phyloP scores from a whole-genome alignment of 1,139 yeast species.

The Suhomyces kunorum region DNA sequence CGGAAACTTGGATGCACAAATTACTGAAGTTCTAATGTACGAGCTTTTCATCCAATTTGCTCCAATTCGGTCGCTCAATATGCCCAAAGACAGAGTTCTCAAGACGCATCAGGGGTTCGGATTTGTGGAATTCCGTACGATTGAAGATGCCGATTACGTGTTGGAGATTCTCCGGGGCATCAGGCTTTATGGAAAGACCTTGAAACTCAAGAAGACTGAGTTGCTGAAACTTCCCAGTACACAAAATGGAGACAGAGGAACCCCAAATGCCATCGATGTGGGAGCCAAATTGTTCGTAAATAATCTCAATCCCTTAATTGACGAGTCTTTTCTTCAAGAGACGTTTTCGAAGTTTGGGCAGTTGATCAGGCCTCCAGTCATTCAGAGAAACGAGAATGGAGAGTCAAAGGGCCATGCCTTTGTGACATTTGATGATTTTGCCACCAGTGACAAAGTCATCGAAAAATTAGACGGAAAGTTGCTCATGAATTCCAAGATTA shows the following conservation, averaged over 20 bases:
- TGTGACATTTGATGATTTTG: conserved; percentile 59
- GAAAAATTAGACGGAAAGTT: conserved; percentile 67
- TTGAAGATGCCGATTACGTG: conserved; percentile 72
- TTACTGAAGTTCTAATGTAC: conserved; percentile 65
- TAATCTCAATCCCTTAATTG: conserved; percentile 69
- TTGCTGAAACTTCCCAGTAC: conserved; percentile 14
- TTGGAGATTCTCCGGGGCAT: conserved; percentile 61
- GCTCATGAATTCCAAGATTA: conserved; percentile 65
- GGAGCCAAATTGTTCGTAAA: conserved; percentile 80
- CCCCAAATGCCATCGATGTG: conserved; percentile 42
- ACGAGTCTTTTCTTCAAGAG: conserved; percentile 55
- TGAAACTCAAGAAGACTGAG: conserved; percentile 57
- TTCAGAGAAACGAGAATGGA: conserved; percentile 55
- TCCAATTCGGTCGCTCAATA: conserved; percentile 66
- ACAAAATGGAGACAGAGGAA: not conserved
- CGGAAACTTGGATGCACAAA: conserved; percentile 80
- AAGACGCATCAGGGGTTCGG: conserved; percentile 85
- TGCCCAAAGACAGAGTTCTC: conserved; percentile 78
- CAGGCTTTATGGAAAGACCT: conserved; percentile 60
- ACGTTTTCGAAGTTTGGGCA: conserved; percentile 75
- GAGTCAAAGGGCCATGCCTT: conserved; percentile 67
- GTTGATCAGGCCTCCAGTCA: conserved; percentile 51
- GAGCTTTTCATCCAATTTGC: conserved; percentile 88
- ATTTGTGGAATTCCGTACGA: conserved; percentile 69
- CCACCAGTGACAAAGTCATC: conserved; percentile 71